These are phyloP conservation scores for Avena sativa DNA, from an alignment of 176 grass and related monocot genomes.

Conservation along the genomic window DNA sequence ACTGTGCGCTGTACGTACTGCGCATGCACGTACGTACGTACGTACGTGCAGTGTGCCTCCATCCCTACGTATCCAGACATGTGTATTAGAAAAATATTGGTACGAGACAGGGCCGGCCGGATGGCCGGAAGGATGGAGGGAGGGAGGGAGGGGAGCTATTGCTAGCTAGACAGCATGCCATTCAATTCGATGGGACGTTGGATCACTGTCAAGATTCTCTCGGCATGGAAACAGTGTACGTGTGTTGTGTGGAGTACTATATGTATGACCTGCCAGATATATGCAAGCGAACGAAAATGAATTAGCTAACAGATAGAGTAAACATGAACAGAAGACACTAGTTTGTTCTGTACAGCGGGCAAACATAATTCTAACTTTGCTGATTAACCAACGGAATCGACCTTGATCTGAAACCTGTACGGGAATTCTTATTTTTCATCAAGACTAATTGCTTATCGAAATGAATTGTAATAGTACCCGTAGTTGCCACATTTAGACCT, in stretches of 20 bases:
- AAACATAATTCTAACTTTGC: background rate
- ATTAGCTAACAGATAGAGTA: background rate
- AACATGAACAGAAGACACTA: background rate
- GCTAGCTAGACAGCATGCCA: slow-evolving; percentile 25
- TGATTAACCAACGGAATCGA: background rate
- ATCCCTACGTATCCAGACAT: background rate
- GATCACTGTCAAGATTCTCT: slow-evolving; percentile 71
- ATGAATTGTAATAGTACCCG: background rate
- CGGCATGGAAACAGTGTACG: slow-evolving; percentile 27
- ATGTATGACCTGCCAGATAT: background rate
- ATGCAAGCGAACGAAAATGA: background rate
- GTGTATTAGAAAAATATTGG: background rate
- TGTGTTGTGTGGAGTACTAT: background rate
- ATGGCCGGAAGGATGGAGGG: background rate
- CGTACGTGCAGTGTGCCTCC: background rate
- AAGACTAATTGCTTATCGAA: background rate
- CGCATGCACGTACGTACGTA: background rate
- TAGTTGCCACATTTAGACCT: background rate
- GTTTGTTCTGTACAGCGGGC: background rate
- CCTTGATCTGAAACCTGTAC: background rate
- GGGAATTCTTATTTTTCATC: background rate
- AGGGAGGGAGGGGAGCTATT: background rate
- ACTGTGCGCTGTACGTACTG: background rate
- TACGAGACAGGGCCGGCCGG: slow-evolving; percentile 35
- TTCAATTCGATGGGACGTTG: slow-evolving; percentile 54